These are phyloP conservation scores for Geotrichum cucujoidarum DNA, from an alignment of 1,139 yeast species.

Conservation along the genomic window DNA sequence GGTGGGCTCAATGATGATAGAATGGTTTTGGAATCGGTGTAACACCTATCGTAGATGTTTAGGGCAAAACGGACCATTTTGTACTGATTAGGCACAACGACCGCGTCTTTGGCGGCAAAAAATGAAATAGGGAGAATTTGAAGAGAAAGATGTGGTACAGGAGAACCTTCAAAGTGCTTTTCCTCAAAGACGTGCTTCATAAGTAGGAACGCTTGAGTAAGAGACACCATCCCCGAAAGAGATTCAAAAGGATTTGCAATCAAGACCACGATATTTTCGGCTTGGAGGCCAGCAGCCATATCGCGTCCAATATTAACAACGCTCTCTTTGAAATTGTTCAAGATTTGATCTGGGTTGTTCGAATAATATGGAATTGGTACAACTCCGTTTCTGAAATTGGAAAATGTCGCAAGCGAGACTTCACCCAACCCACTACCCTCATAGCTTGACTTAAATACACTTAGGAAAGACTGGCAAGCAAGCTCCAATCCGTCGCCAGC, in stretches of 20 bases:
- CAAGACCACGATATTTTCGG: constrained; percentile 11
- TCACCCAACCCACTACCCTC: constrained; percentile 38
- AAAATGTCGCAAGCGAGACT: constrained; percentile 29
- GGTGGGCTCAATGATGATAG: constrained; percentile 3
- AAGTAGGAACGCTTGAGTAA: constrained; percentile 17
- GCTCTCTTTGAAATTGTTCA: constrained; percentile 2
- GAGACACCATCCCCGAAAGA: constrained; percentile 12
- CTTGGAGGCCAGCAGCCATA: neutral
- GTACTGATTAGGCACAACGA: constrained; percentile 48
- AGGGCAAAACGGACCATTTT: constrained; percentile 51
- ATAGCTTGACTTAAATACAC: constrained; percentile 33
- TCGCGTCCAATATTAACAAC: neutral
- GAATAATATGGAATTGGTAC: constrained; percentile 17
- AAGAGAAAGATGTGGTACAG: constrained; percentile 22
- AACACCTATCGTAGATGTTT: constrained; percentile 54
- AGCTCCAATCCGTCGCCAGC: constrained; percentile 29
- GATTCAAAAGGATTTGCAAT: constrained; percentile 18
- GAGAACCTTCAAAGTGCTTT: neutral
- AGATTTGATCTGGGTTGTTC: constrained; percentile 4
- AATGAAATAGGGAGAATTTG: constrained; percentile 51
- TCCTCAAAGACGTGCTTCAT: neutral
- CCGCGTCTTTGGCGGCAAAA: constrained; percentile 44
- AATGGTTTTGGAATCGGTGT: constrained; percentile 18
- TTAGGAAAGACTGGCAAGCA: constrained; percentile 29
- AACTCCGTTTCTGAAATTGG: constrained; percentile 25